Base-by-base conservation (phyloP, 2,329 filamentous ascomycete species). In the Calonectria hongkongensis region DNA sequence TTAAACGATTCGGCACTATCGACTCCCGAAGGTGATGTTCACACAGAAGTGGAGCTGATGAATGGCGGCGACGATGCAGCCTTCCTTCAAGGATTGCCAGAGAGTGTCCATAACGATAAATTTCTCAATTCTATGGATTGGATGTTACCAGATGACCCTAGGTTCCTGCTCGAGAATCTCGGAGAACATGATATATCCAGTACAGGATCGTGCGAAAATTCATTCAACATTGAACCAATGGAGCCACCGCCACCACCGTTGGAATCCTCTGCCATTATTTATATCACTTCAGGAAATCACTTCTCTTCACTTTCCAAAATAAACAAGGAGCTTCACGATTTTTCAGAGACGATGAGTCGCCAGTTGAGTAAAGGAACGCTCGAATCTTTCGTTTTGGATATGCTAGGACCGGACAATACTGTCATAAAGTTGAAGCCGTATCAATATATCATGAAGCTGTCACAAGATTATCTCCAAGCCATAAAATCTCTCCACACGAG, bases 291-390 rank as follows among this genome's bases (percentile, higher is more conserved):
- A 70, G 64, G 64, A 50, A 66, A 30, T 60, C 48, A 56, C 18
- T 56, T 78, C n/a, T 72, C 73, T 43, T 56, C 68, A 8, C 65
- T 76, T 4, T 68, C 66, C 4, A 39, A 27, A 9, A 30, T 68
- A 13, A 68, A 68, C 41, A 47, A 36, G 7, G 66, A 68, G 54
- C 43, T 68, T 2, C 66, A 68, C n/a, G 16, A 25, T 10, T 63
- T 47, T 15, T 63, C 39, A 16, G 58, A 63, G 25, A 63, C 21
- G 16, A 63, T 63, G 58, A 63, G 27, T 18, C 28, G 27, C 21
- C 39, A 63, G 27, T 4, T 43, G 12, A 43, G 18, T 16, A 39
- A 43, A 33, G 66, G 41, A 4, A 33, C 45, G 7, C 45, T 45
- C 21, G 33, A 50, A 16, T 43, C 43, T 3, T 33, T 68, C n/a